Evolutionary conservation across 495 filamentous ascomycete genomes (phyloP).

Genomic region (Astrothelium macrocarpum): DNA sequence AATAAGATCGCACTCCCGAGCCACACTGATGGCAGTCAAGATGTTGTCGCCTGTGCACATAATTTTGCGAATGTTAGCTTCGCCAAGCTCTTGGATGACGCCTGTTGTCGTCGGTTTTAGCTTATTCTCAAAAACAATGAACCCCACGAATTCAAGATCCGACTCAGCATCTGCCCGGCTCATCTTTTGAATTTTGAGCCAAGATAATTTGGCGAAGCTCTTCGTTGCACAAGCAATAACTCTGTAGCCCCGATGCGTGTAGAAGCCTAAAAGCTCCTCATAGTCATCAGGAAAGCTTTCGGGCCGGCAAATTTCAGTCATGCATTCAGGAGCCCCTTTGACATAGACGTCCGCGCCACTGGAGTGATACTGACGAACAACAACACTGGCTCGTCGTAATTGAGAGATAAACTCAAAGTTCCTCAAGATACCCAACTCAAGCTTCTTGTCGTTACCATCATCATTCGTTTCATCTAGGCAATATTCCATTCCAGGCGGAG

Average conservation of each 20-base stretch:
- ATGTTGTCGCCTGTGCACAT: conserved; percentile 99
- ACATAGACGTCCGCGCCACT: conserved; percentile 76
- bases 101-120: conserved; percentile 71
- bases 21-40: conserved; percentile 91
- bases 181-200: conserved; percentile 92
- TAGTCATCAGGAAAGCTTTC: conserved; percentile 82
- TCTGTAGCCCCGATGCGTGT: conserved; percentile 90
- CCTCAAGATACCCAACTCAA: conserved; percentile 81
- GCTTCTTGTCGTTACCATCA: conserved; percentile 30
- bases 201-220: conserved; percentile 73
- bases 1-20: conserved; percentile 81
- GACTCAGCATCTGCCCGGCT: conserved; percentile 74
- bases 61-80: conserved; percentile 77
- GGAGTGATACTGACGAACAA: conserved; percentile 77
- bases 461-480: conserved; percentile 39
- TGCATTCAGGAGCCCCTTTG: conserved; percentile 94
- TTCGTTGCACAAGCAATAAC: conserved; percentile 96
- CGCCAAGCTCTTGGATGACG: conserved; percentile 72
- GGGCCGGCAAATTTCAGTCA: conserved; percentile 79
- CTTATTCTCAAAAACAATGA: conserved; percentile 99
- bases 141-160: conserved; percentile 76
- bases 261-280: conserved; percentile 74
- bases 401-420: conserved; percentile 95
- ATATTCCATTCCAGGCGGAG: conserved; percentile 53
- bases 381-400: conserved; percentile 84